Base-by-base conservation (phyloP, 805 yeast species). In the Metschnikowia amazonensis region DNA sequence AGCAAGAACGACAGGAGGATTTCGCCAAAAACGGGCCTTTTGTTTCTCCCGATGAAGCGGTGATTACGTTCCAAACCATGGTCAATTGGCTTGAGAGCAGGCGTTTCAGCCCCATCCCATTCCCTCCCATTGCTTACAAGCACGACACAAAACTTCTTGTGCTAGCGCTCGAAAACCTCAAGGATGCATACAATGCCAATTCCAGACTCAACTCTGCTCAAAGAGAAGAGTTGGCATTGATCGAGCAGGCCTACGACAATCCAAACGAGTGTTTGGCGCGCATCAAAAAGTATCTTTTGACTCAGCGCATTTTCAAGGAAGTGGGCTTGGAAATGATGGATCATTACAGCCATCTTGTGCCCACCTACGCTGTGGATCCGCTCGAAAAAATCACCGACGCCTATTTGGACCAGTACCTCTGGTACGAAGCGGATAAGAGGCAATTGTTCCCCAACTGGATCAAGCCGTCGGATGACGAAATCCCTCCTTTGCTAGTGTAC, bases 301-400 rank as follows among this genome's bases (percentile, higher is more conserved):
- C 97, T 0, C 97, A 90, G 62, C 74, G 98, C 50, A 94, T 89
- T 8, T 94, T 94, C 68, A 90, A 90, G 60, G 97, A 94, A 47
- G 88, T 84, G 2, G 81, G 82, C 1, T 60, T 94, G 30, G 92
- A 89, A 44, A 84, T 94, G 95, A 82, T 86, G 82, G 99, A 94
- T 60, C 81, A 88, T 55, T 89, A 87, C 61, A 86, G 84, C 50
- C 84, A 84, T 54, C 73, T 92, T 34, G 76, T 83, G 0, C 98
- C 99, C 0, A 92, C 89, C 0, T 90, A 89, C 58, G 78, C 84
- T 9, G 76, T 94, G 13, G 97, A 92, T 60, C 96, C 98, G 0
- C 65, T 89, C 34, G 99, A 94, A 63, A 94, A 90, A 60, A 88
- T 94, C 42, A 89, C 97, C 0, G 99, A 94, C 67, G 97, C 98